These are phyloP conservation scores for Colletotrichum sublineola DNA, from an alignment of 2,329 filamentous ascomycete genomes.

Conservation along the genomic window DNA sequence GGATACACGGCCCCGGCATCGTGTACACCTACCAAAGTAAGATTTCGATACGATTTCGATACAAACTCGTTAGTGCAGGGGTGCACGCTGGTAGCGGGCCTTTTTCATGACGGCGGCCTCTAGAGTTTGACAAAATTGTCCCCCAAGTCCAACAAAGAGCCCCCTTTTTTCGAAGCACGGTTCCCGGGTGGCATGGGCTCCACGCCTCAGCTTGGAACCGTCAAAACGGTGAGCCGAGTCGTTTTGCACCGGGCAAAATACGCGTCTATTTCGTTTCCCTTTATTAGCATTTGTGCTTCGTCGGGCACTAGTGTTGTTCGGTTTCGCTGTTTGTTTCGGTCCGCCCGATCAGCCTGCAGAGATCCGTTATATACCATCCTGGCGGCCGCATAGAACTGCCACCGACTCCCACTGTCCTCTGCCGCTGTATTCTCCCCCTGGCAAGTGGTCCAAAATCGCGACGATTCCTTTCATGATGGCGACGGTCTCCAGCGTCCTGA, in stretches of 20 bases:
- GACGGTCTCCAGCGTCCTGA: not conserved
- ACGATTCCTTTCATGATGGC: conserved; percentile 1
- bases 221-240: conserved; percentile 17
- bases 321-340: not conserved
- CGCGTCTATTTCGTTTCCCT: not conserved
- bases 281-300: not conserved
- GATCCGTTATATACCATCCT: not conserved
- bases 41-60: not conserved
- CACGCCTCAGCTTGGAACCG: conserved; percentile 22
- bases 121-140: conserved; percentile 1
- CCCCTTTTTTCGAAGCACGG: no score
- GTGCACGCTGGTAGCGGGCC: no score
- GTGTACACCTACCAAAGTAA: not conserved
- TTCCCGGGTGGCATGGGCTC: not conserved
- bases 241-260: not conserved
- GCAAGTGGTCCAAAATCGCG: not conserved
- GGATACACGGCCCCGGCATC: conserved; percentile 2
- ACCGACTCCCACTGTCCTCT: not conserved
- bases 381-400: not conserved
- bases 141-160: no score
- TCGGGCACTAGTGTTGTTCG: not conserved
- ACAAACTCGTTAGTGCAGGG: not conserved
- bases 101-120: conserved; percentile 3
- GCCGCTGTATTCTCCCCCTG: not conserved
- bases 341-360: not conserved